Evolutionary conservation across 1,139 yeast species (phyloP), one percentile per base, ranked within the genome.

Genomic region (Saccharomyces hybrid): DNA sequence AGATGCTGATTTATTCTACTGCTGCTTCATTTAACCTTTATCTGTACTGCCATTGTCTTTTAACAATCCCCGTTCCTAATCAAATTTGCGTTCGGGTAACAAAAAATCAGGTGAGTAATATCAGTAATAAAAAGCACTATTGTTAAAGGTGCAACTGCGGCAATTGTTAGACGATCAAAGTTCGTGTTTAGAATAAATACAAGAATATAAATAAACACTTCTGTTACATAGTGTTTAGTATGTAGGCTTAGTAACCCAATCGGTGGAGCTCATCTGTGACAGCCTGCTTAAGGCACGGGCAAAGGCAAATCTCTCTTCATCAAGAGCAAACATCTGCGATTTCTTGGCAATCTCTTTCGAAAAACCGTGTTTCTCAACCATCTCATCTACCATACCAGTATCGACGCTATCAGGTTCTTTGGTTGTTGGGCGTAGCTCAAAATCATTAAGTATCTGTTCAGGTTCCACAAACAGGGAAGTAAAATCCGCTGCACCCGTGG

Each of bases 251-350:
- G 56, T 53, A 5, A 88, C 85, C 99, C 99, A 93, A 53, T 87
- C 96, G 47, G 84, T 84, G 4, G 96, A 86, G 62, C 96, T 85
- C 97, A 93, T 93, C 64, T 93, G 98, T 52, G 93, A 80, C 61
- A 93, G 76, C 68, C 99, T 80, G 61, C 95, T 85, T 59, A 93
- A 76, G 0, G 98, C 97, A 66, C 99, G 79, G 1, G 97, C 96
- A 76, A 91, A 93, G 14, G 99, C 99, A 75, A 93, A 93, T 70
- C 85, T 81, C 71, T 93, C 99, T 70, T 93, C 99, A 68, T 90
- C 98, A 5, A 86, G 73, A 48, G 86, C 87, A 73, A 93, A 91
- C 82, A 89, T 82, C 38, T 86, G 75, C 1, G 95, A 87, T 67
- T 84, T 82, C 61, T 84, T 80, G n/a, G 93, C 88, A 53, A 85